Evolutionary conservation across 2,329 filamentous ascomycete genomes (phyloP), one percentile per base, ranked within the genome.

Genomic region (Colletotrichum aenigma): DNA sequence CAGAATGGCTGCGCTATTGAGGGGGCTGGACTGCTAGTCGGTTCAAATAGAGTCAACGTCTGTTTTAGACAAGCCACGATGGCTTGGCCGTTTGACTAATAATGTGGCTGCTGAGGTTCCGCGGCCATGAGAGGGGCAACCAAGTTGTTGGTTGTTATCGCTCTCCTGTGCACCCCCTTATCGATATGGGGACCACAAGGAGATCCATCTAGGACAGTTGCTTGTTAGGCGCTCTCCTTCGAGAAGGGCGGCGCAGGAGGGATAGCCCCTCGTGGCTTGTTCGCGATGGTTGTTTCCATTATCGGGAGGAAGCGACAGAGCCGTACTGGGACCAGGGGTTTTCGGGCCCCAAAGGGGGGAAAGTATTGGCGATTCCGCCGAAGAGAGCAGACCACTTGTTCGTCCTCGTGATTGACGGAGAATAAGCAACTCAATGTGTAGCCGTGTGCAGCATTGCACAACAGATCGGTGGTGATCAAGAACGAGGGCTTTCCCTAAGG

Each of bases 1-100:
- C 30, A 32, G 16, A 13, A 36, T 30, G 32, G 58, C 34, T 36
- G 66, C 74, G 60, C 71, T 76, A 76, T 76, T 66, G 74, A 70
- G 52, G 15, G 13, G 16, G 24, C 34, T 24, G 15, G 32, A 34
- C 13, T n/a, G 28, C 52, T 75, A 75, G 71, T 55, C 8, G 60
- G n/a, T 16, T 66, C 48, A 24, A 62, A 70, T 71, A 66, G 65
- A 75, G 60, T 70, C 70, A 30, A 70, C 21, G 15, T 26, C 62
- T 36, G 43, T 55, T 71, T 34, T 30, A 36, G n/a, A 52, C 32
- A 65, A 10, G 21, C 32, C 43, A 26, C 16, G 24, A 60, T 24
- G 48, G 21, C 52, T 52, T 67, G 21, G 64, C 60, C 32, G 62
- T 52, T 74, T 73, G n/a, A 52, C 34, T 62, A 30, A 12, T 9